These are phyloP conservation scores for Chamaecrista fasciculata DNA, from an alignment of 306 rosid genomes.

Conservation along the genomic window DNA sequence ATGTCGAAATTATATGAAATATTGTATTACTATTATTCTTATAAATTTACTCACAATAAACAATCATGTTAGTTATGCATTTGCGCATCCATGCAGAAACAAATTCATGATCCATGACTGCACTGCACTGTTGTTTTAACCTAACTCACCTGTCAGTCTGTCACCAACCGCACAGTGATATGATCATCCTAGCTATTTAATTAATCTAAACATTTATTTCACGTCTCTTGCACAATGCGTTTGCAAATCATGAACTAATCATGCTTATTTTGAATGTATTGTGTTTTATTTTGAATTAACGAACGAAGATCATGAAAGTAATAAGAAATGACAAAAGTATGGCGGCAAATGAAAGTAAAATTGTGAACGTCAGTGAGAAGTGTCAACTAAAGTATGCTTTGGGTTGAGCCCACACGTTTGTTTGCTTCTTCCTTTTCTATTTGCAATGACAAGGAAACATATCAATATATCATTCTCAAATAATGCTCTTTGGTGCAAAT, in stretches of 20 bases:
- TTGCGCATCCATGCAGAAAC: background rate
- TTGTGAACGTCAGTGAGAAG: background rate
- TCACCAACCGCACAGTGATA: too few relatives aligned
- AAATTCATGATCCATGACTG: background rate
- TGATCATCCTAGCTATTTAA: too few relatives aligned
- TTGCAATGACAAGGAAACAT: background rate
- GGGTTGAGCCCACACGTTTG: background rate
- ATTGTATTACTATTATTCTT: too few relatives aligned
- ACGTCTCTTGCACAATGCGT: background rate
- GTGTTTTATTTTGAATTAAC: too few relatives aligned
- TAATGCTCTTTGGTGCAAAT: too few relatives aligned
- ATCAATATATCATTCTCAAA: too few relatives aligned
- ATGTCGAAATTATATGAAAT: too few relatives aligned
- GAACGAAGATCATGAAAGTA: too few relatives aligned
- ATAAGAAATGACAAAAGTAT: background rate
- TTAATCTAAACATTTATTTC: background rate
- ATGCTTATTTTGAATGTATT: background rate
- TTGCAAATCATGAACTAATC: background rate
- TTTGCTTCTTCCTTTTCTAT: background rate
- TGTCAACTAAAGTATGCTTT: background rate
- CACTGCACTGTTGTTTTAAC: background rate
- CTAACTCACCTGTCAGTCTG: background rate
- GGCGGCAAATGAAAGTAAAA: background rate
- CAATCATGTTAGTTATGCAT: background rate
- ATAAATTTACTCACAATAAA: background rate